Evolutionary conservation across 352 stramenopile genomes (phyloP), one percentile per base, ranked within the genome.

Genomic region (Globisporangium ultimum): DNA sequence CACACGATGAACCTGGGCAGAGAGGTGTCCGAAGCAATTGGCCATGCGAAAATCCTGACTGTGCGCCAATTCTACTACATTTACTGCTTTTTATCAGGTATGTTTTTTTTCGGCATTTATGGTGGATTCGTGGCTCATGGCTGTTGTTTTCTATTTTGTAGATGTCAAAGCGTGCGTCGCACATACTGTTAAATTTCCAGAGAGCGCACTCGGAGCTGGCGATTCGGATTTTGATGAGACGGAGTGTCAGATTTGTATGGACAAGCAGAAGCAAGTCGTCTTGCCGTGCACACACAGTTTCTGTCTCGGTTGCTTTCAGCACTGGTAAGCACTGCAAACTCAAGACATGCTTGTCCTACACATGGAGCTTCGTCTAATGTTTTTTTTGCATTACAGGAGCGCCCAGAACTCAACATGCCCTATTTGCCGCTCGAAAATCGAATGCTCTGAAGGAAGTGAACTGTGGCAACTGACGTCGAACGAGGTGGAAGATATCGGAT

Each of bases 181-280:
- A 0, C 79, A 89, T 28, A 86, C 79, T 18, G 74, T 86, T 15
- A 68, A 79, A 48, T 84, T 83, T 51, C 72, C 76, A 21, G 69
- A 83, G 50, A 70, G 47, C 67, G 69, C 13, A 72, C 32, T 55
- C 53, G 57, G 66, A 41, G 51, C 51, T 43, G 64, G 56, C 10
- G 63, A 80, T n/a, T 47, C 58, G 18, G 68, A 81, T 24, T 88
- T 87, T 74, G 82, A 92, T 51, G 83, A 92, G 48, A 84, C 74
- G 14, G 83, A 92, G 67, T 92, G 83, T 47, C 79, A 90, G 59
- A 92, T 92, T 46, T 92, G 83, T 65, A 92, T 92, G 83, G 83
- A 92, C 68, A 88, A 88, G 67, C 69, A 88, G 60, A 92, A 91
- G 67, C 78, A 92, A 63, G 77, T 92, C 13, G 80, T 75, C 15